Percentiles rank a stretch among this genome's conserved stretches.
Conservation (phyloP, 1,284 basidiomycete genomes). For the Paramarasmius palmivorus region DNA sequence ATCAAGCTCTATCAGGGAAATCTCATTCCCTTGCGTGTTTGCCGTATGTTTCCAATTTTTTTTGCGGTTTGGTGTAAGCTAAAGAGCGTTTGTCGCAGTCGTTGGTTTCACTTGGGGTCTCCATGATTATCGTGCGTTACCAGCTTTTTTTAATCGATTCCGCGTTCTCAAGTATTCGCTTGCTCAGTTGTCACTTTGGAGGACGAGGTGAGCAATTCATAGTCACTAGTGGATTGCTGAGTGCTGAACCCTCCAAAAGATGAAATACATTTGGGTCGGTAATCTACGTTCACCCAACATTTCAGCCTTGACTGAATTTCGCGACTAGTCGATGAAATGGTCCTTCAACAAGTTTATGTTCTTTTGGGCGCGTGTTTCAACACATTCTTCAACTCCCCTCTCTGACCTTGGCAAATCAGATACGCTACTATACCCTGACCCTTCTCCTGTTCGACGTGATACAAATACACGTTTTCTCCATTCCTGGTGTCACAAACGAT, state of each 20-base stretch:
- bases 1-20: neutral
- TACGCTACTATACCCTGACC: slow-evolving; percentile 44
- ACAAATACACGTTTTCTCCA: slow-evolving; percentile 40
- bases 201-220: slow-evolving; percentile 8
- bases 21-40: slow-evolving; percentile 1
- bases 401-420: slow-evolving; percentile 22
- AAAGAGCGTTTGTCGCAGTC: slow-evolving; percentile 4
- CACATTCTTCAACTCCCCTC: neutral
- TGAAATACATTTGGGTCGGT: slow-evolving; percentile 36
- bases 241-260: slow-evolving; percentile 17
- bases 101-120: slow-evolving; percentile 14
- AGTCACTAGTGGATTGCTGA: neutral
- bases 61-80: no score
- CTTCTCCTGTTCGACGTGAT: slow-evolving; percentile 39
- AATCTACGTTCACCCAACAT: neutral
- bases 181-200: slow-evolving; percentile 11
- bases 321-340: slow-evolving; percentile 26
- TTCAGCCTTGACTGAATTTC: neutral
- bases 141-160: neutral
- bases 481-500: slow-evolving; percentile 29
- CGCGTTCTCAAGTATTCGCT: neutral
- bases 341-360: slow-evolving; percentile 37
- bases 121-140: slow-evolving; percentile 13
- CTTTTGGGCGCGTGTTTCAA: slow-evolving; percentile 31
- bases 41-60: neutral